Base-by-base conservation (phyloP, 2,329 filamentous ascomycete genomes). In the Aspergillus clavatus region DNA sequence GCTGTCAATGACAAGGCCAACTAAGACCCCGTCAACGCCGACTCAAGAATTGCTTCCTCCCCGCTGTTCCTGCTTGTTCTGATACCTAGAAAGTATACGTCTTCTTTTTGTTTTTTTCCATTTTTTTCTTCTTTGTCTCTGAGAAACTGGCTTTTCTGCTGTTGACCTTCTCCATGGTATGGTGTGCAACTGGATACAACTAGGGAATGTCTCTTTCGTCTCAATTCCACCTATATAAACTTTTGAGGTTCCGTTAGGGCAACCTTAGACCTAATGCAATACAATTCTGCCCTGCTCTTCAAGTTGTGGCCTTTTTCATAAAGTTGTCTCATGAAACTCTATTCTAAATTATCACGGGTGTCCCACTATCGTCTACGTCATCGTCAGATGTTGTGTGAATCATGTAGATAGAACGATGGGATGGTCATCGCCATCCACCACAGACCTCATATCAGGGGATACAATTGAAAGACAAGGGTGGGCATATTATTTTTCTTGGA, bases 1-100 rank as follows among this genome's bases (percentile, higher is more conserved):
- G 63, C 70, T 14, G 63, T 72, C 46, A 76, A 76, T 50, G 79
- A 85, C 51, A 63, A 66, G 51, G 59, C 62, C 36, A 67, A 65
- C 42, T 56, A 57, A 35, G 16, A 35, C 10, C 7, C 19, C n/a
- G 7, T 33, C 31, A 8, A 24, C 18, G 18, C 4, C 3, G 16
- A 35, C 23, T 8, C 23, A 24, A 35, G 1, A 16, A 14, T 35
- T 3, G 19, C 31, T 35, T 16, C 10, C 4, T 8, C 19, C 11
- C 18, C 18, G 16, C 31, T 11, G 10, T 21, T 35, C 11, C 11
- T 10, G 11, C 19, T 11, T 24, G 23, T 24, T 24, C 5, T 24
- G 23, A 8, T 12, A 11, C 8, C 40, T 61, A 61, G 16, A 43
- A 11, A 11, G 33, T 54, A 43, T 24, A 24, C 23, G 46, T 52